Base-by-base conservation (phyloP, 1,284 basidiomycete genomes). In the Pseudozyma tsukubaensis region DNA sequence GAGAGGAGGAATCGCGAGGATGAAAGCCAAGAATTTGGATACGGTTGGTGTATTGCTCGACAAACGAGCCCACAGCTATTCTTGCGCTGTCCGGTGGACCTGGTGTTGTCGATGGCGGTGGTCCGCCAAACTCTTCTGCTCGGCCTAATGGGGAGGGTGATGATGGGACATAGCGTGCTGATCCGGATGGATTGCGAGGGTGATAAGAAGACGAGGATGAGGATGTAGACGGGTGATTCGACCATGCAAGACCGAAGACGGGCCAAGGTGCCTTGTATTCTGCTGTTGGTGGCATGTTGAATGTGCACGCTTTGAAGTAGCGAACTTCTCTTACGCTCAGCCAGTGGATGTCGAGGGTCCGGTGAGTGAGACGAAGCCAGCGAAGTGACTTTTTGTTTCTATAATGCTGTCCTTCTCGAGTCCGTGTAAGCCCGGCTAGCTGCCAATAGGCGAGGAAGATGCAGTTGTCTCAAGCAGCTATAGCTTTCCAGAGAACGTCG, bases 41-140 rank as follows among this genome's bases (percentile, higher is more conserved):
- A 19, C 78, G 68, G 50, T 84, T 84, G 40, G 76, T 74, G 50
- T 79, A 81, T 60, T 84, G 79, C 44, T 84, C 82, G 9, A 83
- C 67, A 49, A 84, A 83, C 12, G 77, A 80, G 16, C 83, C 82
- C 4, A 84, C 71, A 16, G 83, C 83, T 32, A 84, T 58, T 11
- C 82, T 53, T 0, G 80, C 72, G 19, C 68, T 68, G 21, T 72
- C 62, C 43, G 80, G 82, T 19, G 76, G 64, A 13, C 57, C 62
- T 12, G 71, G 52, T 11, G 66, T 61, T 18, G 52, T 50, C 9
- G 63, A 55, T 10, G 68, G 55, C 16, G 72, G 59, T 36, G 64
- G 59, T 0, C 45, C 54, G 29, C 40, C 50, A n/a, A 64, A 65
- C 39, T 69, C 65, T 12, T 69, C 71, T 45, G 68, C 65, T 21